These are phyloP conservation scores for Inonotus obliquus DNA, from an alignment of 1,284 basidiomycete species.

Conservation along the genomic window DNA sequence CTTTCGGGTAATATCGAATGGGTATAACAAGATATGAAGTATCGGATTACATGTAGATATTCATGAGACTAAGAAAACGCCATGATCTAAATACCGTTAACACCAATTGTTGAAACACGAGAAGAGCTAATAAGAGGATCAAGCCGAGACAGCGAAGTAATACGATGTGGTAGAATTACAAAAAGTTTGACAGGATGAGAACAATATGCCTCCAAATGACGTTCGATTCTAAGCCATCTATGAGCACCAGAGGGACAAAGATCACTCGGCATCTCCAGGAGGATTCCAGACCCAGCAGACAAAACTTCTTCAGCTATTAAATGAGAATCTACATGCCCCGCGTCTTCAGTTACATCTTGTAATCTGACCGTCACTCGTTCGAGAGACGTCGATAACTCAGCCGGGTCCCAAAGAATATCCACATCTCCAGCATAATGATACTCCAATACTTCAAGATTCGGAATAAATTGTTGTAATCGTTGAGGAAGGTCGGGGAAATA, in stretches of 20 bases:
- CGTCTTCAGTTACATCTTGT: background rate
- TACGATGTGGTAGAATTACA: background rate
- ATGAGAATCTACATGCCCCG: background rate
- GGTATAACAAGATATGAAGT: too few relatives aligned
- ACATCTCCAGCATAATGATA: constrained; percentile 8
- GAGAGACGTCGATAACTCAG: background rate
- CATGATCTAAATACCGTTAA: background rate
- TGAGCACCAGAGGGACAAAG: background rate
- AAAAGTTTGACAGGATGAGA: background rate
- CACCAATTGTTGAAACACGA: background rate
- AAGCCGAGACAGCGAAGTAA: background rate
- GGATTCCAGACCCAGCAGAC: background rate
- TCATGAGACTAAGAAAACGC: background rate
- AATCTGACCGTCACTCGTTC: background rate
- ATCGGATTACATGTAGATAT: background rate
- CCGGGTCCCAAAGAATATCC: background rate
- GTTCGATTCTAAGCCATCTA: constrained; percentile 1
- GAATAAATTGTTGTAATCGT: background rate
- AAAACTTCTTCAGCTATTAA: background rate
- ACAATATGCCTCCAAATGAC: constrained; percentile 5
- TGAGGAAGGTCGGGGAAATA: constrained; percentile 6
- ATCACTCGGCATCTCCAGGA: background rate
- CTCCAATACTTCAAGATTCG: background rate
- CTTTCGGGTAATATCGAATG: too few relatives aligned
- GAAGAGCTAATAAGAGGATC: background rate